These are phyloP conservation scores for Bidens hawaiensis DNA, from an alignment of 140 eudicot species.

Conservation along the genomic window DNA sequence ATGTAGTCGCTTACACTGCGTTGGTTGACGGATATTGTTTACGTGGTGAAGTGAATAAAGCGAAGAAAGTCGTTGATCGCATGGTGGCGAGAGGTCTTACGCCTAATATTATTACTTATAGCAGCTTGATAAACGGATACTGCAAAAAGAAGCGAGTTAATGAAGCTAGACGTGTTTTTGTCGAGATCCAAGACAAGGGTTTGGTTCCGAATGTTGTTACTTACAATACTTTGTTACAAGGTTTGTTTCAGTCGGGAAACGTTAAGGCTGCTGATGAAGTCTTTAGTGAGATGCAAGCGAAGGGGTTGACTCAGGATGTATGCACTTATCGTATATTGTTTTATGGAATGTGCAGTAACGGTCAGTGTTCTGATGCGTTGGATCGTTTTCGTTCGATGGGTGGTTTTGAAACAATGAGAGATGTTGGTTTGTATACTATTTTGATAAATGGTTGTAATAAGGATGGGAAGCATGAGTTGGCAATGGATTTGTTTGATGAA, in stretches of 20 bases:
- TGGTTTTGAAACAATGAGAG: not conserved
- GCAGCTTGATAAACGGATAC: slow-evolving; percentile 31
- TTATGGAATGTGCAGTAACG: slow-evolving; percentile 26
- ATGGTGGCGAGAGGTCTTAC: slow-evolving; percentile 22
- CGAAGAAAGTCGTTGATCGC: slow-evolving; percentile 16
- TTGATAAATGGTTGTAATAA: slow-evolving; percentile 23
- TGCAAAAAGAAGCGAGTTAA: slow-evolving; percentile 23
- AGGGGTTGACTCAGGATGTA: slow-evolving; percentile 16
- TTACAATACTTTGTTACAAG: slow-evolving; percentile 24
- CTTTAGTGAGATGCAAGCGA: slow-evolving; percentile 21
- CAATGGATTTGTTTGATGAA: slow-evolving; percentile 28
- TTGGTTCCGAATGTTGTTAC: slow-evolving; percentile 25
- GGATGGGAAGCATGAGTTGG: slow-evolving; percentile 4
- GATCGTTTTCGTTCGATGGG: slow-evolving; percentile 16
- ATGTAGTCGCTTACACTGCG: slow-evolving; percentile 27
- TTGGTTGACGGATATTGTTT: slow-evolving; percentile 29
- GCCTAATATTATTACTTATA: slow-evolving; percentile 24
- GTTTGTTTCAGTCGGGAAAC: slow-evolving; percentile 22
- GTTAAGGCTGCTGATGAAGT: slow-evolving; percentile 8
- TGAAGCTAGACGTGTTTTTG: slow-evolving; percentile 27
- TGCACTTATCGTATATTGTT: slow-evolving; percentile 22
- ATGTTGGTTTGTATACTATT: slow-evolving; percentile 18
- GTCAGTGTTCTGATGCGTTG: slow-evolving; percentile 22
- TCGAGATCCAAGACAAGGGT: slow-evolving; percentile 25
- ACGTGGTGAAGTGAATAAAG: slow-evolving; percentile 27